These are phyloP conservation scores for Candida insectorum DNA, from an alignment of 805 yeast species.

Conservation along the genomic window DNA sequence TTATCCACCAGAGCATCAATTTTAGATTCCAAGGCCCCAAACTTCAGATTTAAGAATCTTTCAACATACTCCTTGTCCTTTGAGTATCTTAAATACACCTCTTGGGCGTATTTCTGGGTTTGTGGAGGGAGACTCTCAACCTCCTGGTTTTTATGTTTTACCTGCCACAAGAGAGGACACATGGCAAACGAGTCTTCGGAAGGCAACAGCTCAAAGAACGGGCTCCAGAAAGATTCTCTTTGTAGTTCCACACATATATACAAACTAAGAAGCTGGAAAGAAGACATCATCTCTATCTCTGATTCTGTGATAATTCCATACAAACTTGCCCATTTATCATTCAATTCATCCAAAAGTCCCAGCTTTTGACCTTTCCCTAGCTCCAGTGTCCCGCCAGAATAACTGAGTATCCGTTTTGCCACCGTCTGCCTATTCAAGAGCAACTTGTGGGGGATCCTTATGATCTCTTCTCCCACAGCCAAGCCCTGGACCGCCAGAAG, in stretches of 20 bases:
- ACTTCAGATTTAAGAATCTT: constrained; percentile 2
- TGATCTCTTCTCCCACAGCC: constrained; percentile 39
- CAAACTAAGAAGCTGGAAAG: constrained; percentile 58
- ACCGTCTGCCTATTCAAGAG: constrained; percentile 59
- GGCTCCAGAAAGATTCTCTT: constrained; percentile 55
- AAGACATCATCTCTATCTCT: constrained; percentile 28
- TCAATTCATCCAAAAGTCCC: too few relatives aligned
- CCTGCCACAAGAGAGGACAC: constrained; percentile 66
- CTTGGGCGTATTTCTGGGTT: constrained; percentile 34
- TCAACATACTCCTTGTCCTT: constrained; percentile 42
- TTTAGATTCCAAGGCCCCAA: not conserved
- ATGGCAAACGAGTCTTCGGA: constrained; percentile 44
- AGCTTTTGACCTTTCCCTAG: too few relatives aligned
- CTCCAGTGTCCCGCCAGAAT: too few relatives aligned
- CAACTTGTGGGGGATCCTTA: constrained; percentile 55
- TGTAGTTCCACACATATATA: constrained; percentile 45
- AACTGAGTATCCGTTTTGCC: constrained; percentile 32
- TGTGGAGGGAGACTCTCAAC: constrained; percentile 43
- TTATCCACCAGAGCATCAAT: not conserved
- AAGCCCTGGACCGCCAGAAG: constrained; percentile 44
- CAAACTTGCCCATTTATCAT: too few relatives aligned
- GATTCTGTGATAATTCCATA: not conserved
- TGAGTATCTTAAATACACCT: constrained; percentile 41
- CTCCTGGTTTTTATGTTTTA: constrained; percentile 21
- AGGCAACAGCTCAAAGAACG: constrained; percentile 68